Evolutionary conservation across 495 filamentous ascomycete species (phyloP), one percentile per base, ranked within the genome.

Genomic region (Penicillium verhagenii): DNA sequence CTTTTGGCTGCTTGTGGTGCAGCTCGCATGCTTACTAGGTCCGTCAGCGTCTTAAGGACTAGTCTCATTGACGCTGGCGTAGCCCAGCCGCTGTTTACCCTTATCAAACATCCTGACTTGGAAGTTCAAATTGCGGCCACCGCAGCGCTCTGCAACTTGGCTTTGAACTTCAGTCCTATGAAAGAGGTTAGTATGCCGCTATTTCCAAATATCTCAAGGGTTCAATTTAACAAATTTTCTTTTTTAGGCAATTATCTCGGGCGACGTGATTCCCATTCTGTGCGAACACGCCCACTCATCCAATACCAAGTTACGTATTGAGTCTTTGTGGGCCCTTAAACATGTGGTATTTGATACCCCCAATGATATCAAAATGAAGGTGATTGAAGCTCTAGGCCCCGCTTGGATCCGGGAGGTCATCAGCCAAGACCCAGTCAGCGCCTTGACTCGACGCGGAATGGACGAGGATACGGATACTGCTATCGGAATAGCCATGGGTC

Each of bases 261-360:
- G 79, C 10, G 91, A 91, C n/a, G 82, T 91, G 9, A 72, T 96
- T 38, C 86, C 85, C 47, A 80, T 86, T 4, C 72, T 97, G 4
- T 96, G 91, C 58, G 83, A 89, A 61, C 90, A 96, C 65, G 91
- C 92, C 0, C 89, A 88, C 67, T 91, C 88, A 3, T 72, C 79
- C 50, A 86, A 90, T 61, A 77, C 84, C 6, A 83, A 82, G 21
- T 69, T 97, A 37, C 81, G 88, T 42, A 76, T 94, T 11, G 89
- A 91, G 56, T 89, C 91, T 8, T 69, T 98, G 9, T 97, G 94
- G 94, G 91, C 91, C 18, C 76, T 98, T 43, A 97, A 97, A 63
- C 90, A 96, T 70, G 72, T 96, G 25, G 86, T 94, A 6, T 77
- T 84, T 39, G 79, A 81, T 25, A 81, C 87, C 1, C 73, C 80